Conservation (phyloP, 83 land plant species). For the Diphasiastrum complanatum region DNA sequence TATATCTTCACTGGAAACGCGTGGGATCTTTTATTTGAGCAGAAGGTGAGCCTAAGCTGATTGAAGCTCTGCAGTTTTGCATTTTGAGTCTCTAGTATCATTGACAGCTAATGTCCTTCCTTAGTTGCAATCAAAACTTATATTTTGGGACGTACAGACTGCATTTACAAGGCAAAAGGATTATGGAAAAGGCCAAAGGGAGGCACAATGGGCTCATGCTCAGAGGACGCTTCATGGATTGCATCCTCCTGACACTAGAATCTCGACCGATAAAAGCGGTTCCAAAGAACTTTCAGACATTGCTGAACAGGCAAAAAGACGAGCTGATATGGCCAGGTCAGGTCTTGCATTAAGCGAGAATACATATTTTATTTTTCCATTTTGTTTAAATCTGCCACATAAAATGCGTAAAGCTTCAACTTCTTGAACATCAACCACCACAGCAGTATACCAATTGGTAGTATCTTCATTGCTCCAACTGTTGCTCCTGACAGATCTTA, state of each 20-base stretch:
- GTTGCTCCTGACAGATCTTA: neutral
- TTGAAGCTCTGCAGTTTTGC: neutral
- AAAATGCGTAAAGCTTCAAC: neutral
- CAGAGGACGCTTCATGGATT: slow-evolving; percentile 77
- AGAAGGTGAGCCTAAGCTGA: slow-evolving; percentile 39
- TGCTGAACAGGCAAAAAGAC: slow-evolving; percentile 72
- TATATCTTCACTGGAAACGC: slow-evolving; percentile 69
- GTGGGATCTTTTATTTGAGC: slow-evolving; percentile 58
- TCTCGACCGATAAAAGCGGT: slow-evolving; percentile 47
- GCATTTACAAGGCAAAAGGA: slow-evolving; percentile 78
- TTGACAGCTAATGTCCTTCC: neutral
- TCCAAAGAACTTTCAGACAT: slow-evolving; percentile 63
- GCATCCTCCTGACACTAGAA: slow-evolving; percentile 54
- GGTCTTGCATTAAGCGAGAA: neutral
- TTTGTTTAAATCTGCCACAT: neutral
- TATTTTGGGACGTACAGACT: slow-evolving; percentile 37
- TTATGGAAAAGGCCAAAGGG: slow-evolving; percentile 71
- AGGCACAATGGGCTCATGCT: slow-evolving; percentile 79
- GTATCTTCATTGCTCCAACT: too few relatives aligned
- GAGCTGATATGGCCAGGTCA: slow-evolving; percentile 79
- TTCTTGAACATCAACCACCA: too few relatives aligned
- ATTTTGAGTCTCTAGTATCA: neutral
- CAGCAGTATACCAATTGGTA: too few relatives aligned
- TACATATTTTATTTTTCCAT: neutral
- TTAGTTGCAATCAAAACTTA: neutral